Evolutionary conservation across 1,284 basidiomycete species (phyloP).

Genomic region (Malassezia brasiliensis): DNA sequence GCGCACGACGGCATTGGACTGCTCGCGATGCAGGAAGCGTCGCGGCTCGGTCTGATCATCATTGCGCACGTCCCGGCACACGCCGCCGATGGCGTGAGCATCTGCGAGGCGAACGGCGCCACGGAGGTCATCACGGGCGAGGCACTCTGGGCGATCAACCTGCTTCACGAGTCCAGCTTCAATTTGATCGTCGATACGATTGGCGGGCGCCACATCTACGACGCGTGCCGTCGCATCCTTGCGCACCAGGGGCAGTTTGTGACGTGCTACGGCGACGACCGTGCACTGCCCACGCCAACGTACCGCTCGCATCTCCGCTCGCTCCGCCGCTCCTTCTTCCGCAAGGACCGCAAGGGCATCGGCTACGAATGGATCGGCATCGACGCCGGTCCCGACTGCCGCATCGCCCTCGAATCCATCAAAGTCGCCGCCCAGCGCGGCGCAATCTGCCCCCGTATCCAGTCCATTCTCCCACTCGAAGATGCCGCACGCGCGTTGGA

Average conservation of each 20-base stretch:
- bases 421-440: slow-evolving; percentile 35
- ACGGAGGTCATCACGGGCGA: slow-evolving; percentile 50
- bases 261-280: slow-evolving; percentile 48
- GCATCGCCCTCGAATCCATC: slow-evolving; percentile 39
- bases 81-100: slow-evolving; percentile 42
- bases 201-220: slow-evolving; percentile 47
- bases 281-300: slow-evolving; percentile 37
- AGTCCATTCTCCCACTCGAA: slow-evolving; percentile 37
- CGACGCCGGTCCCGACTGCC: slow-evolving; percentile 35
- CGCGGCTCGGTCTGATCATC: slow-evolving; percentile 48
- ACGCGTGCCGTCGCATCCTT: slow-evolving; percentile 49
- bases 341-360: slow-evolving; percentile 49
- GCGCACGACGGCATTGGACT: slow-evolving; percentile 50
- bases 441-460: slow-evolving; percentile 38
- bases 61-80: slow-evolving; percentile 49
- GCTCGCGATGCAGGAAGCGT: slow-evolving; percentile 49
- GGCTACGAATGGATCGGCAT: slow-evolving; percentile 48
- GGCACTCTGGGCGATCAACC: slow-evolving; percentile 49
- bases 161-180: slow-evolving; percentile 49
- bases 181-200: slow-evolving; percentile 48
- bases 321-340: slow-evolving; percentile 49
- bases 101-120: slow-evolving; percentile 49
- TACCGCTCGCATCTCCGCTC: slow-evolving; percentile 44
- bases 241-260: slow-evolving; percentile 47
- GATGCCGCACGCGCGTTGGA: slow-evolving; percentile 43